Base-by-base conservation (phyloP, 1,139 yeast genomes). In the Candida sanyaensis region DNA sequence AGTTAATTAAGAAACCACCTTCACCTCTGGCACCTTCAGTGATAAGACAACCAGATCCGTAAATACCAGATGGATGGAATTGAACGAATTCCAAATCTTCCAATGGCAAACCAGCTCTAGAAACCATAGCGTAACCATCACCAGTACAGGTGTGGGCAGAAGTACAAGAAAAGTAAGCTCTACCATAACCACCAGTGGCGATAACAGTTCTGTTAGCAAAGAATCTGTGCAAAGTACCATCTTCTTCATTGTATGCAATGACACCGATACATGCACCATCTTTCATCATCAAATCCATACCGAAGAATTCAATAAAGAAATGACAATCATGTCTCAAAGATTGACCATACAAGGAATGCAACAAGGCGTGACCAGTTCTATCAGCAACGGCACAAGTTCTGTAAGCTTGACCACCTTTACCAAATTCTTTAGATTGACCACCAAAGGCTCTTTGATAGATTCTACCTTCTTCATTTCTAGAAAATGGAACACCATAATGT, bases 1-100 rank as follows among this genome's bases (percentile, higher is more conserved):
- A 84, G 81, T 93, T 93, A 57, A 93, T 81, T 67, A 93, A 78
- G 83, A 83, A 92, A 57, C 99, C 99, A 83, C 99, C 99, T 79
- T 93, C 99, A 81, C 99, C 99, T 80, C 99, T 88, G 57, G 97
- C 96, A 75, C 99, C 99, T 75, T 93, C 99, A 51, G 99, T 93
- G 68, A 93, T 93, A 76, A 93, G 78, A 78, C 98, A 93, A 56
- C 99, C 99, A 43, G 98, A 91, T 52, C 99, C 99, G 72, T 93
- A 93, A 70, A 93, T 93, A 81, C 99, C 99, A 37, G 98, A 91
- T 54, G 99, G 99, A 74, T 93, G 99, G 92, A 93, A 93, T 77
- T 93, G 99, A 54, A 93, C 93, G 66, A 93, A 93, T 76, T 93
- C 99, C 75, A 92, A 78, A 76, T 93, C 99, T 77, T 93, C 97